These are phyloP conservation scores for Trypanosoma melophagium DNA, from an alignment of 208 protist genomes.

Conservation along the genomic window DNA sequence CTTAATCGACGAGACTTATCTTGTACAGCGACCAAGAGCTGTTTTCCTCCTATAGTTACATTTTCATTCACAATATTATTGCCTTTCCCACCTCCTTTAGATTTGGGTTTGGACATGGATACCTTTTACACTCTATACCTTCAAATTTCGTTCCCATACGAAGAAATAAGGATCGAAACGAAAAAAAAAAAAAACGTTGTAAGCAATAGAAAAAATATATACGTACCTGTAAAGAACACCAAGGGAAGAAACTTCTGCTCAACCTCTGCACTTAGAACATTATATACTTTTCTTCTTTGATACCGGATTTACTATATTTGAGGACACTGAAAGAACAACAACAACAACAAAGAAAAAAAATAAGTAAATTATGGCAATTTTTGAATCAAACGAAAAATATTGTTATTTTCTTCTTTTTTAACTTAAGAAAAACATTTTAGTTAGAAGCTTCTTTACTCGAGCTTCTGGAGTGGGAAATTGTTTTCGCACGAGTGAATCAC, in stretches of 20 bases:
- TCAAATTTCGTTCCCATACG: neutral
- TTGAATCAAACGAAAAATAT: too few relatives aligned
- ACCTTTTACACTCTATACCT: constrained; percentile 1
- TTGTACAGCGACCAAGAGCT: constrained; percentile 14
- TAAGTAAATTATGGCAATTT: too few relatives aligned
- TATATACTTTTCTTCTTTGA: too few relatives aligned
- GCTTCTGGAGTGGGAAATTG: constrained; percentile 48
- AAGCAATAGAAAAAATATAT: neutral
- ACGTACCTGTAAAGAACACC: too few relatives aligned
- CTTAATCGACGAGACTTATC: constrained; percentile 22
- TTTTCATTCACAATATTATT: constrained; percentile 3
- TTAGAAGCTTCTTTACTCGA: constrained; percentile 54
- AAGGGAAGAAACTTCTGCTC: too few relatives aligned
- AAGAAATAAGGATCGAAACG: neutral
- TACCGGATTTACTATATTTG: too few relatives aligned
- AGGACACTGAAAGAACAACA: too few relatives aligned
- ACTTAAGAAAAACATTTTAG: constrained; percentile 65
- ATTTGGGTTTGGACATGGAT: constrained; percentile 12
- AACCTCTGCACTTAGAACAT: too few relatives aligned
- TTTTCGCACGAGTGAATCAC: constrained; percentile 30
- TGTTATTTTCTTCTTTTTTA: too few relatives aligned
- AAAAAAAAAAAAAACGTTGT: constrained; percentile 2
- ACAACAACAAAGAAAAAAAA: neutral
- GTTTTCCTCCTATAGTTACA: constrained; percentile 25
- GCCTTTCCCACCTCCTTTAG: constrained; percentile 17